These are phyloP conservation scores for Solanum verrucosum DNA, from an alignment of 257 asterid genomes.

Conservation along the genomic window DNA sequence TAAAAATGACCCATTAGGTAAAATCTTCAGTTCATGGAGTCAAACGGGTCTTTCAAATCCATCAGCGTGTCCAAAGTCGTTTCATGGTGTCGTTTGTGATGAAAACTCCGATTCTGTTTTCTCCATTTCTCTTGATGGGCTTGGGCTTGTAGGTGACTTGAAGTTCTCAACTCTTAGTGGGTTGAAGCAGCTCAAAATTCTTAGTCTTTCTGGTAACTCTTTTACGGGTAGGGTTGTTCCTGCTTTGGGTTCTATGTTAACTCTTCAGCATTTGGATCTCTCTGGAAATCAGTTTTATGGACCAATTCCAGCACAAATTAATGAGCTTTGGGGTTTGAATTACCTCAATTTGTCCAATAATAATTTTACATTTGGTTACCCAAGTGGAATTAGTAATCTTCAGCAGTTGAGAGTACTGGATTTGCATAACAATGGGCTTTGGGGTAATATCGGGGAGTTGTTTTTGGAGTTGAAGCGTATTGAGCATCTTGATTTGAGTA, in stretches of 20 bases:
- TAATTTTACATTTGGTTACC: constrained; percentile 51
- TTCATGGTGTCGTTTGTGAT: constrained; percentile 66
- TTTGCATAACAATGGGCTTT: constrained; percentile 52
- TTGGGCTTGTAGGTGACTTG: constrained; percentile 55
- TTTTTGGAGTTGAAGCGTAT: constrained; percentile 53
- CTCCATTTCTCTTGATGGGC: constrained; percentile 51
- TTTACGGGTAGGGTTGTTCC: constrained; percentile 80
- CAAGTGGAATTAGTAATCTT: constrained; percentile 47
- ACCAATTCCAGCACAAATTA: constrained; percentile 57
- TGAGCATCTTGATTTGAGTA: constrained; percentile 72
- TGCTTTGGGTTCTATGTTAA: constrained; percentile 45
- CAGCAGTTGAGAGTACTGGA: constrained; percentile 74
- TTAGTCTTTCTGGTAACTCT: constrained; percentile 62
- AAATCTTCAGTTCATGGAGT: constrained; percentile 51
- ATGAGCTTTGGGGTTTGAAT: constrained; percentile 58
- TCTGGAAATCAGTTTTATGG: constrained; percentile 67
- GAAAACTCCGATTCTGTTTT: constrained; percentile 19
- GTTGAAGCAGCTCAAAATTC: constrained; percentile 39
- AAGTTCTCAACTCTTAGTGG: constrained; percentile 62
- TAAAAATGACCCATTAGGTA: constrained; percentile 50
- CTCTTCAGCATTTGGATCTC: constrained; percentile 70
- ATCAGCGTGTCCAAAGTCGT: constrained; percentile 41
- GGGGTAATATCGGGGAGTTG: constrained; percentile 44
- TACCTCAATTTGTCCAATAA: constrained; percentile 56
- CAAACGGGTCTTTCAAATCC: constrained; percentile 16